Conservation (phyloP, 2,329 filamentous ascomycete species). For the Dactylella cylindrospora region DNA sequence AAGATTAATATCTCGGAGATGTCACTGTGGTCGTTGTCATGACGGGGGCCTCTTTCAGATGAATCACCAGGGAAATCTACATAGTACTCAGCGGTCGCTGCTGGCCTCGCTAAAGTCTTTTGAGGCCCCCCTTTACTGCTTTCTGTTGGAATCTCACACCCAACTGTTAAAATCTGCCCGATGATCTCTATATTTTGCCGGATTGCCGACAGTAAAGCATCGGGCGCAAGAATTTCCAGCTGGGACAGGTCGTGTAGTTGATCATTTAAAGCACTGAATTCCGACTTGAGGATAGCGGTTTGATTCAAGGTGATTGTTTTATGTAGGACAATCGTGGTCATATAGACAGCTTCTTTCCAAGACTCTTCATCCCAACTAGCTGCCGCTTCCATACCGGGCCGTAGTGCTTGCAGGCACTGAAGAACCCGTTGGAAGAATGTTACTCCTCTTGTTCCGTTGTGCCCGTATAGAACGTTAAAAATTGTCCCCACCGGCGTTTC, state of each 20-base stretch:
- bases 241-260: conserved; percentile 3
- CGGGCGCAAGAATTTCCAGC: not conserved
- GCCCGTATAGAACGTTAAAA: conserved; percentile 49
- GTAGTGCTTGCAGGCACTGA: conserved; percentile 7
- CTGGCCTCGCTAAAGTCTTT: not conserved
- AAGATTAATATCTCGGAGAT: conserved; percentile 51
- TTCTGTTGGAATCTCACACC: conserved; percentile 15
- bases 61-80: conserved; percentile 49
- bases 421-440: conserved; percentile 44
- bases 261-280: conserved; percentile 9
- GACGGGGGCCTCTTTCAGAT: conserved; percentile 47
- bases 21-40: conserved; percentile 49
- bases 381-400: conserved; percentile 8
- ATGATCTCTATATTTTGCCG: conserved; percentile 11
- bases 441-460: conserved; percentile 46
- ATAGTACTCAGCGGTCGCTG: conserved; percentile 1
- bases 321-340: conserved; percentile 12
- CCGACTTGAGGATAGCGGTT: conserved; percentile 16
- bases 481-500: conserved; percentile 49
- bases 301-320: conserved; percentile 29
- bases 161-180: conserved; percentile 15
- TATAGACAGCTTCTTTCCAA: conserved; percentile 10
- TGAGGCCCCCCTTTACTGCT: not conserved
- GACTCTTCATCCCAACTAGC: conserved; percentile 7
- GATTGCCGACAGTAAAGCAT: not conserved